Conservation (phyloP, 2,329 filamentous ascomycete genomes). For the Fusarium anthophilum region DNA sequence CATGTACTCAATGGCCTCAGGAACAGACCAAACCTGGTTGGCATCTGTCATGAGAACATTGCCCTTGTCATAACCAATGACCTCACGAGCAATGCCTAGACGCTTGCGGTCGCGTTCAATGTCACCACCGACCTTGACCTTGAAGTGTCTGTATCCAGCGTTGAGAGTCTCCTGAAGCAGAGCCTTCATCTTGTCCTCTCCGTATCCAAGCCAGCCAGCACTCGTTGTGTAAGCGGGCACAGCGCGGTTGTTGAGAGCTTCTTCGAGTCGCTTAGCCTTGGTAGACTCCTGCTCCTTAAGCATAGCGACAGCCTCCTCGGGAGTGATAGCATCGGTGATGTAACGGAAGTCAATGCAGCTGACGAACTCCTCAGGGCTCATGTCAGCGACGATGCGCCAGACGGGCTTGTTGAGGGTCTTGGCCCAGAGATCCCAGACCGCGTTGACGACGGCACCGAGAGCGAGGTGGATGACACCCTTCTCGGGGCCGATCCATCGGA, state of each 20-base stretch:
- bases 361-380: constrained; percentile 88
- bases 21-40: constrained; percentile 92
- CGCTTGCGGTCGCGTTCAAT: constrained; percentile 77
- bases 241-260: constrained; percentile 77
- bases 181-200: constrained; percentile 83
- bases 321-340: constrained; percentile 92
- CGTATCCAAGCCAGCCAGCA: constrained; percentile 92
- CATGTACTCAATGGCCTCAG: constrained; percentile 90
- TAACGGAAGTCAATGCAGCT: constrained; percentile 93
- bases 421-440: constrained; percentile 95
- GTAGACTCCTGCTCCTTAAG: constrained; percentile 71
- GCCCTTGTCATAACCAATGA: constrained; percentile 83
- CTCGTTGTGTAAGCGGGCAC: constrained; percentile 92
- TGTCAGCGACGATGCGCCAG: constrained; percentile 89
- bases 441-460: constrained; percentile 88
- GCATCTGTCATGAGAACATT: constrained; percentile 93
- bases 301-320: constrained; percentile 80
- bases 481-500: constrained; percentile 93
- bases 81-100: constrained; percentile 77
- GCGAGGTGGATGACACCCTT: constrained; percentile 95
- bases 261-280: constrained; percentile 76
- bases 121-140: constrained; percentile 85
- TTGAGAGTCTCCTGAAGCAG: constrained; percentile 78
- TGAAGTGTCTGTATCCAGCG: constrained; percentile 86
- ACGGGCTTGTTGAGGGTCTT: constrained; percentile 87